These are phyloP conservation scores for Pyrrhoderma lamaoense DNA, from an alignment of 1,284 basidiomycete species.

Conservation along the genomic window DNA sequence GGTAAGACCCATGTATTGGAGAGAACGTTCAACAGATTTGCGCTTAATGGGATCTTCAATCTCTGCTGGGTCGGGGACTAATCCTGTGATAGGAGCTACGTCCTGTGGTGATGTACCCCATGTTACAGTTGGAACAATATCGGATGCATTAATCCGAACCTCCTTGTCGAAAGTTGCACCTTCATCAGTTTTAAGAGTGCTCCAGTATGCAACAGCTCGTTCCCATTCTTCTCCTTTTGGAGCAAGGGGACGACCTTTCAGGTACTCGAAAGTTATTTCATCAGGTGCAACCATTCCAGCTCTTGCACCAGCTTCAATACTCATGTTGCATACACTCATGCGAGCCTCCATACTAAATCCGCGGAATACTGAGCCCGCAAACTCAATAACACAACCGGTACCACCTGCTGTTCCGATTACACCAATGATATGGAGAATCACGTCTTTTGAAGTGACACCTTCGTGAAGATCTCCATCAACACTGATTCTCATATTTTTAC, in stretches of 20 bases:
- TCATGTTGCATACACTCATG: conserved; percentile 99
- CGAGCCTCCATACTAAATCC: conserved; percentile 91
- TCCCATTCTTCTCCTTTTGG: conserved; percentile 91
- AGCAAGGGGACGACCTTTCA: conserved; percentile 78
- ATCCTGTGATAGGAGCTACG: conserved; percentile 80
- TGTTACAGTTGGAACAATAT: conserved; percentile 91
- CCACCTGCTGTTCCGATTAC: conserved; percentile 92
- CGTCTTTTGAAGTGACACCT: conserved; percentile 92
- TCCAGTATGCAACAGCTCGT: conserved; percentile 84
- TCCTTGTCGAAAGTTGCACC: conserved; percentile 89
- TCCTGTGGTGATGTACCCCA: conserved; percentile 98
- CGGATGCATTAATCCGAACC: conserved; percentile 78
- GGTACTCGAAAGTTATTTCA: conserved; percentile 72
- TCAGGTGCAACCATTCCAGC: conserved; percentile 96
- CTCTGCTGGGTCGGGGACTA: conserved; percentile 73
- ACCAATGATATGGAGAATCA: conserved; percentile 92
- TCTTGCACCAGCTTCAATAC: conserved; percentile 92
- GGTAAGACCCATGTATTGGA: conserved; percentile 88
- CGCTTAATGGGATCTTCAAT: conserved; percentile 63
- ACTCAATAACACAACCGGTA: conserved; percentile 91
- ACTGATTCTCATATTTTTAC: conserved; percentile 93
- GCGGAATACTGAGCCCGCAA: conserved; percentile 87
- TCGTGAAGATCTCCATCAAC: conserved; percentile 83
- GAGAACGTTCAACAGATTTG: conserved; percentile 70
- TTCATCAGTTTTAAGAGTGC: conserved; percentile 77